Conservation (phyloP, 2,329 filamentous ascomycete genomes). For the Aspergillus ibericus region DNA sequence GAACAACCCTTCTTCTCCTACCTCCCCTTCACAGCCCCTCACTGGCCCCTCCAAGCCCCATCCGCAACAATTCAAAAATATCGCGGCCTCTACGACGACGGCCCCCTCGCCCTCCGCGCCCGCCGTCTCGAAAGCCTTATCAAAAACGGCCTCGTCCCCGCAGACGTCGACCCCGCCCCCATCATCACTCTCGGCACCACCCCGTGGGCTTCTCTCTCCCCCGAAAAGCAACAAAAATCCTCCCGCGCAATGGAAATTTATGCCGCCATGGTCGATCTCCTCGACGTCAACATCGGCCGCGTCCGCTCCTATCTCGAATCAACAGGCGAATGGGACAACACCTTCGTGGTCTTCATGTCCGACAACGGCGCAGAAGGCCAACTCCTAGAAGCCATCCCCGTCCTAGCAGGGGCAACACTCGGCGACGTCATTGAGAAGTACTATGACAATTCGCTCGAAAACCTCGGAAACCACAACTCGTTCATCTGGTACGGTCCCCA, state of each 20-base stretch:
- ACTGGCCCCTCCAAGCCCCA: constrained; percentile 56
- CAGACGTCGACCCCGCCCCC: constrained; percentile 45
- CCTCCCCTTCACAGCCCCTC: constrained; percentile 52
- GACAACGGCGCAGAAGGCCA: constrained; percentile 53
- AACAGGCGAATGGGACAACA: constrained; percentile 52
- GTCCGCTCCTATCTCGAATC: constrained; percentile 47
- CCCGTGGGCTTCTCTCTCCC: constrained; percentile 44
- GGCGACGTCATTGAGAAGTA: background rate
- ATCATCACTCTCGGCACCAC: constrained; percentile 43
- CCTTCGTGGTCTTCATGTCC: constrained; percentile 51
- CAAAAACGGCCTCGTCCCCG: constrained; percentile 45
- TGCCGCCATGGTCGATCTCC: constrained; percentile 52
- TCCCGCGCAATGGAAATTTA: constrained; percentile 52
- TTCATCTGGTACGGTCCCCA: constrained; percentile 63
- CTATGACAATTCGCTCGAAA: constrained; percentile 44
- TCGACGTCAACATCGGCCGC: constrained; percentile 49
- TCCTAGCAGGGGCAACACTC: background rate
- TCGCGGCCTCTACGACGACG: constrained; percentile 51
- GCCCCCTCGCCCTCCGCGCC: constrained; percentile 49
- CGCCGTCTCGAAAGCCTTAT: constrained; percentile 48
- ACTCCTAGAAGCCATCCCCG: background rate
- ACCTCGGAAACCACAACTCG: constrained; percentile 53
- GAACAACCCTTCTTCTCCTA: constrained; percentile 52
- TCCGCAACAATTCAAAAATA: constrained; percentile 51
- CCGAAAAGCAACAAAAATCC: constrained; percentile 42